Evolutionary conservation across 1,139 yeast species (phyloP).

Genomic region (Sugiyamaella paludigena): DNA sequence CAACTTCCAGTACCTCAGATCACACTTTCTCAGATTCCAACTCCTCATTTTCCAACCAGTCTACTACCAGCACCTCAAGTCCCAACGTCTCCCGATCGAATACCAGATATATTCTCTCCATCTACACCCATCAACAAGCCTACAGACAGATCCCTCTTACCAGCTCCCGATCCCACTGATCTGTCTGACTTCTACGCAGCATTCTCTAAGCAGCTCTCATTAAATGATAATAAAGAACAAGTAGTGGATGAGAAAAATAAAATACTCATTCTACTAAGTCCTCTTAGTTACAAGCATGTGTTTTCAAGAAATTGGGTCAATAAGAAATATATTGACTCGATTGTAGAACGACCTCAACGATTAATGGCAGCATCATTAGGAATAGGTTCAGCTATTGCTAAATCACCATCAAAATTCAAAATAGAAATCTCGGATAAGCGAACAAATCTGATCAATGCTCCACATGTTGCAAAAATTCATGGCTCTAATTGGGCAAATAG

Average conservation of each 20-base stretch:
- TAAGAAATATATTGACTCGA: conserved; percentile 61
- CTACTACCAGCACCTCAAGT: no score
- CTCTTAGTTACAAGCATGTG: conserved; percentile 50
- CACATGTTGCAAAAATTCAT: conserved; percentile 72
- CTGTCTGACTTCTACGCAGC: conserved; percentile 11
- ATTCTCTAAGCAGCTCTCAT: conserved; percentile 3
- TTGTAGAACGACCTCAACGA: conserved; percentile 84
- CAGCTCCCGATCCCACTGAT: neutral
- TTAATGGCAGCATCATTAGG: conserved; percentile 75
- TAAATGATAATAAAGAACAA: neutral
- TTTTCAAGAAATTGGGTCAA: conserved; percentile 64
- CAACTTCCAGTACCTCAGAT: no score
- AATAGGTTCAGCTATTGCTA: conserved; percentile 69
- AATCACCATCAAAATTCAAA: conserved; percentile 61
- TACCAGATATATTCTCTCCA: no score
- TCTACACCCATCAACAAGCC: neutral
- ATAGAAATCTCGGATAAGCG: conserved; percentile 50
- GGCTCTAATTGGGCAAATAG: conserved; percentile 70
- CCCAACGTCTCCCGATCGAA: no score
- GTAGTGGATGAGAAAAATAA: conserved; percentile 1
- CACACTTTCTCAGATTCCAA: no score
- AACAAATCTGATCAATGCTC: conserved; percentile 46
- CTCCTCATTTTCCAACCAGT: no score
- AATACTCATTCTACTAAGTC: conserved; percentile 19
- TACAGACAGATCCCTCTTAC: neutral